phyloP scores from a whole-genome alignment of 2,329 filamentous ascomycete genomes.

The Ceratocystis cubensis region DNA sequence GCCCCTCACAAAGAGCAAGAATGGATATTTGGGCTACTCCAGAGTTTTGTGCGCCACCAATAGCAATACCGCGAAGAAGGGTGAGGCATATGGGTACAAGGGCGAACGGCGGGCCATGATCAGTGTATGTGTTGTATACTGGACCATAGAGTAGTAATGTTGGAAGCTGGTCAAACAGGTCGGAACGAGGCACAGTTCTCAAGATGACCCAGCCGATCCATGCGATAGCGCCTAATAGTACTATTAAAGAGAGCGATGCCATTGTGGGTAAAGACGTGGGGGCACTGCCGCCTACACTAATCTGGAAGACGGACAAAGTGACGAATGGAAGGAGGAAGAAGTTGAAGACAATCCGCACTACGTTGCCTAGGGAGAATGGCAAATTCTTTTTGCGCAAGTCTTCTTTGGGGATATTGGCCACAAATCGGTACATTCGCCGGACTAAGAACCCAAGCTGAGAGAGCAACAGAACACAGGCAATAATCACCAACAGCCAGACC shows the following conservation, averaged over 20 bases:
- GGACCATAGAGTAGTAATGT: conserved; percentile 84
- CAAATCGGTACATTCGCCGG: conserved; percentile 62
- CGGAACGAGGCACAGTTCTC: conserved; percentile 66
- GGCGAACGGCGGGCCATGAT: conserved; percentile 82
- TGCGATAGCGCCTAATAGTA: conserved; percentile 58
- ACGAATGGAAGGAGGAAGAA: conserved; percentile 83
- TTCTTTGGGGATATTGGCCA: conserved; percentile 64
- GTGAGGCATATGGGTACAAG: conserved; percentile 76
- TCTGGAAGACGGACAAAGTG: conserved; percentile 77
- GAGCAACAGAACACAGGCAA: conserved; percentile 52
- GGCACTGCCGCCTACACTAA: conserved; percentile 60
- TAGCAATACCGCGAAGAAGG: conserved; percentile 73
- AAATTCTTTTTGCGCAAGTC: conserved; percentile 85
- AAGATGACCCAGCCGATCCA: conserved; percentile 77
- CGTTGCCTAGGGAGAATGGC: conserved; percentile 68
- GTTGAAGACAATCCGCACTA: conserved; percentile 79
- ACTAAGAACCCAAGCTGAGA: conserved; percentile 64
- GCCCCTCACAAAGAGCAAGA: conserved; percentile 85
- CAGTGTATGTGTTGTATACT: conserved; percentile 93
- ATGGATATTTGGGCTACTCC: conserved; percentile 88
- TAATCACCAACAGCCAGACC: conserved; percentile 72
- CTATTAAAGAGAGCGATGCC: conserved; percentile 60
- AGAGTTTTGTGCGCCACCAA: conserved; percentile 84
- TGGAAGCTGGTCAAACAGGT: conserved; percentile 84
- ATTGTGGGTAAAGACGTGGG: conserved; percentile 59